Percentiles rank a stretch among this genome's conserved stretches.
These are phyloP conservation scores for Taphrina pruni DNA, from an alignment of 1,139 yeast species.

Conservation along the genomic window DNA sequence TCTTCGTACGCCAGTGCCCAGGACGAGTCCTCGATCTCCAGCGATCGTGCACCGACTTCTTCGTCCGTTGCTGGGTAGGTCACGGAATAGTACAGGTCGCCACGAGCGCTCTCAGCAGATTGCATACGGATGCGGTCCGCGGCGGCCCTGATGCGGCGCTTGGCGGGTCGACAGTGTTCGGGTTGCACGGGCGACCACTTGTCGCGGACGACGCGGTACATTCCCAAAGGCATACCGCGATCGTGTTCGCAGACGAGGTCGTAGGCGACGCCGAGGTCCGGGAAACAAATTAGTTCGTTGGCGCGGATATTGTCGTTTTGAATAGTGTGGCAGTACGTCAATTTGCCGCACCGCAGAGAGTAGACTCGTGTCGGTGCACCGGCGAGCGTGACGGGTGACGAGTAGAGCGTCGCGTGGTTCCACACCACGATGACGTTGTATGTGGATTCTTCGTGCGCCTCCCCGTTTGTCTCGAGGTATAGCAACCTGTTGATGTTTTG, in stretches of 20 bases:
- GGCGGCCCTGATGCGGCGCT: not conserved
- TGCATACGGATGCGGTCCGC: not conserved
- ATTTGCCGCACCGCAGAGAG: not conserved
- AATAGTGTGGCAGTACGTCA: constrained; percentile 16
- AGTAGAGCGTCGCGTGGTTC: constrained; percentile 13
- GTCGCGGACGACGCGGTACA: constrained; percentile 16
- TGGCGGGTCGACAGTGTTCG: constrained; percentile 2
- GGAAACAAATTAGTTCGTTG: not conserved
- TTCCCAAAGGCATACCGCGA: constrained; percentile 14
- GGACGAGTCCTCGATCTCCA: not conserved
- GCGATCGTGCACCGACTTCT: not conserved
- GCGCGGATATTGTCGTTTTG: not conserved
- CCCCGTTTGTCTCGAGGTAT: not conserved
- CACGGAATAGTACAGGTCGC: no score
- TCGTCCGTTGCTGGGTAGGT: no score
- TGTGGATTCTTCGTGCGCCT: not conserved
- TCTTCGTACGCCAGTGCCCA: constrained; percentile 15
- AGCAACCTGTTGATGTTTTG: constrained; percentile 1
- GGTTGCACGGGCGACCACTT: constrained; percentile 4
- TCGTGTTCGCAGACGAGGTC: constrained; percentile 9
- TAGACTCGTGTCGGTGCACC: constrained; percentile 1
- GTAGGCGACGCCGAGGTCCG: constrained; percentile 7
- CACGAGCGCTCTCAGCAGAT: no score
- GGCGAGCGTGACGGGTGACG: not conserved
- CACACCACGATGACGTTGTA: constrained; percentile 18